Percentiles rank a stretch among this genome's conserved stretches.
Conservation (phyloP, 108 stramenopile genomes). For the Nitzschia sp. region DNA sequence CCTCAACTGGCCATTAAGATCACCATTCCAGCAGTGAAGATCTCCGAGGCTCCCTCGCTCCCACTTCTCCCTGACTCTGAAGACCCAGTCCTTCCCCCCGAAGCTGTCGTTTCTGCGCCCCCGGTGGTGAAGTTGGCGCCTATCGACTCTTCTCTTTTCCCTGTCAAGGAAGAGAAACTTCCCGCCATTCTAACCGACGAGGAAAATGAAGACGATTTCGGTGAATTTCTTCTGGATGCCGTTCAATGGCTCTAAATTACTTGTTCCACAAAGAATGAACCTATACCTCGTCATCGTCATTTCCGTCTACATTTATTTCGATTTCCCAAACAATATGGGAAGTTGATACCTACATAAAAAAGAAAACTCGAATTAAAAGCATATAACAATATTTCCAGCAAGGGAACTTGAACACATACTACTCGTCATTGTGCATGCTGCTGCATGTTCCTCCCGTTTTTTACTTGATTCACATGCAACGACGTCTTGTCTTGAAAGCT, state of each 20-base stretch:
- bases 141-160: slow-evolving; percentile 33
- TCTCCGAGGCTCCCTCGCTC: slow-evolving; percentile 21
- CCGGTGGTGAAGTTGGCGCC: slow-evolving; percentile 35
- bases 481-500: too few species aligned
- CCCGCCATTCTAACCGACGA: slow-evolving; percentile 38
- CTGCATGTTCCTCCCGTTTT: too few species aligned
- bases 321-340: background rate
- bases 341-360: background rate
- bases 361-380: too few species aligned
- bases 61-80: slow-evolving; percentile 20
- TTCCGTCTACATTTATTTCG: background rate
- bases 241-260: slow-evolving; percentile 55
- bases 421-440: too few species aligned
- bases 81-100: slow-evolving; percentile 39
- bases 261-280: background rate
- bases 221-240: slow-evolving; percentile 61
- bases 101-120: slow-evolving; percentile 15
- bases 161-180: slow-evolving; percentile 28
- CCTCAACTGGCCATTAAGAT: slow-evolving; percentile 68
- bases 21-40: slow-evolving; percentile 90
- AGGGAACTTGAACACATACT: too few species aligned
- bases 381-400: too few species aligned
- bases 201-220: slow-evolving; percentile 53
- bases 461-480: too few species aligned
- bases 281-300: background rate